These are phyloP conservation scores for Aschersonia sp. DNA, from an alignment of 2,329 filamentous ascomycete species.

Conservation along the genomic window DNA sequence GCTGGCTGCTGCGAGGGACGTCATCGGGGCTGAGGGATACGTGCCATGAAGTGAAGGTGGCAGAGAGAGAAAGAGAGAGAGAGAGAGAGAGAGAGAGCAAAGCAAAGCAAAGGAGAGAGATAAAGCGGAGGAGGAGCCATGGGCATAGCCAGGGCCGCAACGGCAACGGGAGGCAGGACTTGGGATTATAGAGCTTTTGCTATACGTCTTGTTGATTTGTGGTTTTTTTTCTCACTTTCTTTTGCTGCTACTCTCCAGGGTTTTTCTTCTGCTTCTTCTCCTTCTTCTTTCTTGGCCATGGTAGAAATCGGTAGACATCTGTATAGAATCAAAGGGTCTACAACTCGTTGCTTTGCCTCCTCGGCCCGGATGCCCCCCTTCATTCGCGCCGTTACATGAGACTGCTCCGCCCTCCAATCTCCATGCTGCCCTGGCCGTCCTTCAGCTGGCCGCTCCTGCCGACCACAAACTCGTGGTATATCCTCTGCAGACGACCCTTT, in stretches of 20 bases:
- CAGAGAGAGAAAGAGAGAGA: not conserved
- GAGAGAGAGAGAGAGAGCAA: not conserved
- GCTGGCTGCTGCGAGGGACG: slow-evolving; percentile 14
- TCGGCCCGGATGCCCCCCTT: too few species aligned
- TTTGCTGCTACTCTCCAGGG: too few species aligned
- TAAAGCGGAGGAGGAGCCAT: not conserved
- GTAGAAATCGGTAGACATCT: too few species aligned
- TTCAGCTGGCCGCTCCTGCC: slow-evolving; percentile 91
- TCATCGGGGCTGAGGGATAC: not conserved
- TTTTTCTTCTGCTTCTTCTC: too few species aligned
- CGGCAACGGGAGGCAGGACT: not conserved
- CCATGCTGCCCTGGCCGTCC: slow-evolving; percentile 78
- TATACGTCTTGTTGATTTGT: too few species aligned
- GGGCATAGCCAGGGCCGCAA: not conserved
- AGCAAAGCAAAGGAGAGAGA: slow-evolving; percentile 2
- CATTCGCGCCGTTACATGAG: slow-evolving; percentile 51
- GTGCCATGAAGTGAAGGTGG: not conserved
- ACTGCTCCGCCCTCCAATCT: slow-evolving; percentile 84
- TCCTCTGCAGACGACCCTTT: slow-evolving; percentile 55
- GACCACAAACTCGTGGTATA: slow-evolving; percentile 87
- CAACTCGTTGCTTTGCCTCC: not conserved
- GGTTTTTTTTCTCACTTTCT: too few species aligned
- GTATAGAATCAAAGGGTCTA: not conserved
- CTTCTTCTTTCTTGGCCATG: not conserved
- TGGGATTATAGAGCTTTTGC: too few species aligned